Evolutionary conservation across 179 eudicot genomes (phyloP), one percentile per base, ranked within the genome.

Genomic region (Silene noctiflora): DNA sequence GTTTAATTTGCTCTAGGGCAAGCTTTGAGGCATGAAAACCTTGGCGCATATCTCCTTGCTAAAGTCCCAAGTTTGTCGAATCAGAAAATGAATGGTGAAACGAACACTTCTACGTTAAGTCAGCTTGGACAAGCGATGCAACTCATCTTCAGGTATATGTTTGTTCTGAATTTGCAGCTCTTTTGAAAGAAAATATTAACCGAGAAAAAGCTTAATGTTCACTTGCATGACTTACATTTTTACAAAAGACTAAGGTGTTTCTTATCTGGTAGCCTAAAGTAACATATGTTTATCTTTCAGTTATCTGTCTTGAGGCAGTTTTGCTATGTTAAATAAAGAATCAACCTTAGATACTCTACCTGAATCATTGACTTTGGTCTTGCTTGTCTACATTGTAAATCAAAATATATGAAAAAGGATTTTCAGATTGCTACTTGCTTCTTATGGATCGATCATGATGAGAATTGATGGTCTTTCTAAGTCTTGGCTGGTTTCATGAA

Each of bases 11-110:
- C 85, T 83, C 16, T 87, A 93, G 98, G 95, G 84, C 98, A 93
- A 92, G 86, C 83, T 70, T 72, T 93, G 81, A 90, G 85, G 86
- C 93, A 87, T 83, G 92, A 84, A 78, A 89, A 86, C 78, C 87
- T 93, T 73, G 93, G 89, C 51, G 83, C 82, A 39, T 93, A 87
- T 84, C 75, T 93, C 44, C 78, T 73, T 74, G 81, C 85, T 24
- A 90, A 89, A 79, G 91, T 90, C 78, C 91, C 96, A 60, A 90
- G 90, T 82, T 79, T 93, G 81, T 55, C 79, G 21, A 51, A 62
- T 72, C 72, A 75, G 68, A 84, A 86, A 69, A 77, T 74, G 71
- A 91, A 88, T 81, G 96, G 87, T 82, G 91, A 83, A 70, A 85
- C 46, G 3, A 86, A 82, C 78, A 75, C 82, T 56, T 87, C 95